These are phyloP conservation scores for Colletotrichum nymphaeae DNA, from an alignment of 2,329 filamentous ascomycete genomes.

Conservation along the genomic window DNA sequence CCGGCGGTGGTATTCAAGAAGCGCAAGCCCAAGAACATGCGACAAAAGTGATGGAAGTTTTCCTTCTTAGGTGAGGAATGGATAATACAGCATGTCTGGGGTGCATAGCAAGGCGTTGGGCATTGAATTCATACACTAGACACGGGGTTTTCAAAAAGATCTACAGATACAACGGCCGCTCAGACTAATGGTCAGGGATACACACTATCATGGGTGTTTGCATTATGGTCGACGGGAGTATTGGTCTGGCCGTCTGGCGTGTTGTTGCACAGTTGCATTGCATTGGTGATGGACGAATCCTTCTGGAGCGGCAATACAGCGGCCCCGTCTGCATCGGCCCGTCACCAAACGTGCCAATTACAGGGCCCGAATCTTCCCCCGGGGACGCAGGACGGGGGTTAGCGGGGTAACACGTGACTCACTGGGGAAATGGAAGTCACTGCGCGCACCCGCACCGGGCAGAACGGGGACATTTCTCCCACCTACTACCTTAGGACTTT, in stretches of 20 bases:
- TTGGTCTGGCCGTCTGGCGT: neutral
- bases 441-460: neutral
- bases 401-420: constrained; percentile 19
- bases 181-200: neutral
- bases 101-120: constrained; percentile 24
- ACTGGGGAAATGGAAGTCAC: neutral
- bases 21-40: constrained; percentile 75
- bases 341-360: neutral
- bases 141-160: neutral
- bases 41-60: constrained; percentile 61
- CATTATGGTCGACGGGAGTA: neutral
- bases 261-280: neutral
- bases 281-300: neutral
- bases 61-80: neutral
- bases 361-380: neutral
- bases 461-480: no score
- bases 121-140: neutral
- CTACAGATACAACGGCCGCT: neutral
- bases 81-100: neutral
- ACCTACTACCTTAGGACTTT: no score
- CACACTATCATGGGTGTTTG: neutral
- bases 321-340: neutral
- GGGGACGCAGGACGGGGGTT: neutral
- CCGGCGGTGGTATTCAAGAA: constrained; percentile 80
- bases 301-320: neutral